Evolutionary conservation across 1,284 basidiomycete genomes (phyloP), one percentile per base, ranked within the genome.

Genomic region (Laetiporus sulphureus): DNA sequence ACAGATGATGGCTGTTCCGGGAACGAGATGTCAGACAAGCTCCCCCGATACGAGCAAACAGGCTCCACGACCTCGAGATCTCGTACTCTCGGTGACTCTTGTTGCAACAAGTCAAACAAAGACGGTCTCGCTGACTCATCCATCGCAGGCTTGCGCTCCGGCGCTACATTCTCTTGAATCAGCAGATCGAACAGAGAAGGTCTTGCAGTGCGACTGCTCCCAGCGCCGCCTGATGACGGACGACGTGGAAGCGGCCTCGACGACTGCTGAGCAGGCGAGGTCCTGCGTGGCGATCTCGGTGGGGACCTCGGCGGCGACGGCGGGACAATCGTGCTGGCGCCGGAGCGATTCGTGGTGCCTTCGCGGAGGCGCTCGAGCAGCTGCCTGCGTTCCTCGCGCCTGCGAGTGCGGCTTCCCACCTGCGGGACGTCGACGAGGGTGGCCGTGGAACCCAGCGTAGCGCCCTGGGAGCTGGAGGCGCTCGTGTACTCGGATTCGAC

Each of bases 351-450:
- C 25, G 36, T 47, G 4, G 51, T 53, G 11, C 53, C 45, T 42
- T 57, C 57, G 23, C 52, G 50, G 15, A 59, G 50, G 16, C 56
- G 56, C 23, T 54, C 51, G 16, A 59, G 49, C 25, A 59, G 45
- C 13, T 47, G 18, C 25, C 44, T 49, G 31, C 54, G 56, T 18
- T 49, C 51, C 33, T 49, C 50, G 7, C 25, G 7, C 25, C 25
- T 27, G 25, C 25, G 25, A 13, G 25, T 7, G 7, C 25, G 13
- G 25, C 8, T 27, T 27, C 25, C 25, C 25, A 27, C 25, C 25
- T 13, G 25, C n/a, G n/a, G n/a, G n/a, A n/a, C n/a, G n/a, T n/a
- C n/a, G n/a, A n/a, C n/a, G n/a, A n/a, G n/a, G n/a, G 13, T 43
- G 19, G 54, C 51, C 34, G 44, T 43, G 38, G 52, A 45, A 35